Percentiles rank a stretch among this genome's conserved stretches.
phyloP scores from a whole-genome alignment of 2,329 filamentous ascomycete species.

The Trichoderma lentiforme region DNA sequence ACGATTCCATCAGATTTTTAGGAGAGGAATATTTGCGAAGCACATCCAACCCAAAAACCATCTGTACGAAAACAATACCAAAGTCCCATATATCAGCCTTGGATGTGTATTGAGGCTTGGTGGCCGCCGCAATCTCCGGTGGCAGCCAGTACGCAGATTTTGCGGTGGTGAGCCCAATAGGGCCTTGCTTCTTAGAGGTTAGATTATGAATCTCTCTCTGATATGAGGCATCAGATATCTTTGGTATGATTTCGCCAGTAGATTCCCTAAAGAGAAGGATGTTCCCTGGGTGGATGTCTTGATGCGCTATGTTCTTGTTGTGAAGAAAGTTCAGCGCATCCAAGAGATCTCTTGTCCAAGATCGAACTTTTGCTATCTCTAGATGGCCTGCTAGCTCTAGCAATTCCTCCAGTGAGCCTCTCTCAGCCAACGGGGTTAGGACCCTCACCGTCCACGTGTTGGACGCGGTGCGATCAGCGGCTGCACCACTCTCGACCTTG shows the following conservation, averaged over 20 bases:
- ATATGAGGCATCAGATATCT: constrained; percentile 71
- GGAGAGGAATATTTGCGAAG: constrained; percentile 77
- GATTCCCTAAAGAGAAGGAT: constrained; percentile 70
- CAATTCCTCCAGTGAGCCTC: constrained; percentile 77
- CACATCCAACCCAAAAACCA: constrained; percentile 83
- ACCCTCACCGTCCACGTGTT: constrained; percentile 69
- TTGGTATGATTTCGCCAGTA: constrained; percentile 67
- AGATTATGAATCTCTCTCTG: constrained; percentile 65
- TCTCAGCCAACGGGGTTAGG: constrained; percentile 73
- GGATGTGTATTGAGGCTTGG: constrained; percentile 60
- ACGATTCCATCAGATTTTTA: constrained; percentile 64
- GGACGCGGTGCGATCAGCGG: constrained; percentile 35
- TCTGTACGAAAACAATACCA: constrained; percentile 86
- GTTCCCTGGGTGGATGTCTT: constrained; percentile 76
- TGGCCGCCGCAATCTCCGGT: constrained; percentile 66
- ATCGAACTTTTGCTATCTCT: constrained; percentile 70
- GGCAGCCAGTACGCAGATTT: constrained; percentile 81
- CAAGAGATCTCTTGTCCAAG: constrained; percentile 88
- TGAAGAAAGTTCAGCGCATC: constrained; percentile 87
- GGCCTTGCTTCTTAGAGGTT: constrained; percentile 48
- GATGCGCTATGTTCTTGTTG: constrained; percentile 77
- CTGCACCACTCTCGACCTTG: constrained; percentile 61
- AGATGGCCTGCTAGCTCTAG: constrained; percentile 75
- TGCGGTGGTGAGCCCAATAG: constrained; percentile 55
- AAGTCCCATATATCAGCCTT: constrained; percentile 97